phyloP scores from a whole-genome alignment of 2,329 filamentous ascomycete genomes.

The Corynespora cassiicola region DNA sequence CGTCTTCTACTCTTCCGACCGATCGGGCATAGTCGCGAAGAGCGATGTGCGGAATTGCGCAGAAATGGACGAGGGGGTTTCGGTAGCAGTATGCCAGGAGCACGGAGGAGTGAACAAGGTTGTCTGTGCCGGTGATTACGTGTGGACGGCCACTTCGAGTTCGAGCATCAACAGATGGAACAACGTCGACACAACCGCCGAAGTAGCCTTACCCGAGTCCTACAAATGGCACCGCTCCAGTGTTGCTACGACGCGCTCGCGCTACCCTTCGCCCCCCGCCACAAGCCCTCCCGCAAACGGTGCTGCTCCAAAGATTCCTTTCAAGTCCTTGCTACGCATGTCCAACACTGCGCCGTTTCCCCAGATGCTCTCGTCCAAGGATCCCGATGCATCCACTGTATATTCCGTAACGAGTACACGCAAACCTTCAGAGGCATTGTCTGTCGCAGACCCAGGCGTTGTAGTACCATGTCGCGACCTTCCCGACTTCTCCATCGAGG shows the following conservation, averaged over 20 bases:
- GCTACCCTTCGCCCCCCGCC: constrained; percentile 47
- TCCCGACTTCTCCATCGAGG: constrained; percentile 74
- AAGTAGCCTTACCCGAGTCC: constrained; percentile 65
- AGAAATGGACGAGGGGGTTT: constrained; percentile 86
- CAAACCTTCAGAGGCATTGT: constrained; percentile 64
- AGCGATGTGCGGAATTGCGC: constrained; percentile 82
- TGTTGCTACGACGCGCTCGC: constrained; percentile 53
- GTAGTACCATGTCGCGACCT: constrained; percentile 48
- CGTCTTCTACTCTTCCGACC: constrained; percentile 93
- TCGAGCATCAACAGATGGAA: constrained; percentile 93
- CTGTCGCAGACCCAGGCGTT: constrained; percentile 45
- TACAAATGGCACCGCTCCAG: constrained; percentile 61
- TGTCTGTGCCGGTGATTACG: constrained; percentile 70
- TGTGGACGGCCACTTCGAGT: constrained; percentile 90
- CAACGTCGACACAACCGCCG: constrained; percentile 79
- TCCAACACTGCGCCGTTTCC: constrained; percentile 85
- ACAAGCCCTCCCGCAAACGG: constrained; percentile 40
- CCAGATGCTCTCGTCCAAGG: constrained; percentile 55
- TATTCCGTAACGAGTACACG: constrained; percentile 58
- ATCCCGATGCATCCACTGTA: constrained; percentile 63
- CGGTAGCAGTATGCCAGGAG: constrained; percentile 89
- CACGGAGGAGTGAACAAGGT: constrained; percentile 79
- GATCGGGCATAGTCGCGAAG: constrained; percentile 92
- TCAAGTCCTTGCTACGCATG: constrained; percentile 78
- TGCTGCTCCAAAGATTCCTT: constrained; percentile 68